Conservation (phyloP, 1,284 basidiomycete genomes). For the Irpex sp. region DNA sequence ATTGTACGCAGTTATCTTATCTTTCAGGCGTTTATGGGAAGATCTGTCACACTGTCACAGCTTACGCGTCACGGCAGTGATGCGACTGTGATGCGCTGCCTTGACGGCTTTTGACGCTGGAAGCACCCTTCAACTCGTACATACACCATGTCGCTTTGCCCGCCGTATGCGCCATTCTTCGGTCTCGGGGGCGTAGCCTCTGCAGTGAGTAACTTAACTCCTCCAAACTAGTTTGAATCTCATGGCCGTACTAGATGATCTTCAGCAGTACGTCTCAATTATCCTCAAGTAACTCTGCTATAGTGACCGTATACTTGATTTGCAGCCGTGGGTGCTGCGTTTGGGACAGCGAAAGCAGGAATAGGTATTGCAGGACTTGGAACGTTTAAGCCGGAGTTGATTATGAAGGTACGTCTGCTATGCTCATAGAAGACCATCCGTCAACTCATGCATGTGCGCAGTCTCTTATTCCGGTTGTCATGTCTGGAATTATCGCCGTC, state of each 20-base stretch:
- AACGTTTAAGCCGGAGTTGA: conserved; percentile 91
- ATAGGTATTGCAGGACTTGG: conserved; percentile 98
- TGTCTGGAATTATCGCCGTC: conserved; percentile 77
- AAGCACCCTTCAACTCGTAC: not conserved
- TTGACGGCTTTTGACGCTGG: not conserved
- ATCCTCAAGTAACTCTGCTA: conserved; percentile 2
- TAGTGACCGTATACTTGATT: conserved; percentile 3
- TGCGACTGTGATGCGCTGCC: not conserved
- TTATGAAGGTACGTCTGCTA: conserved; percentile 84
- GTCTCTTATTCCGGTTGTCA: conserved; percentile 90
- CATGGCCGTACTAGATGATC: conserved; percentile 59
- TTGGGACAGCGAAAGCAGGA: conserved; percentile 96
- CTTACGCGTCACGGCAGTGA: not conserved
- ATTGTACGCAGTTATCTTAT: no score
- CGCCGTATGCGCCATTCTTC: conserved; percentile 83
- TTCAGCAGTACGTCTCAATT: conserved; percentile 69
- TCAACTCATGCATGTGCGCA: conserved; percentile 24
- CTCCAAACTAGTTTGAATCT: not conserved
- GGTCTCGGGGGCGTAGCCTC: conserved; percentile 81
- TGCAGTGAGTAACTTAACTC: conserved; percentile 48
- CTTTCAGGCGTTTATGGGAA: no score
- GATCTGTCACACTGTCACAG: not conserved
- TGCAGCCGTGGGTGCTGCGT: conserved; percentile 88
- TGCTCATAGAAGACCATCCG: not conserved
- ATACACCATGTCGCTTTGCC: conserved; percentile 46